phyloP scores from a whole-genome alignment of 257 asterid species.

The Eucommia ulmoides region DNA sequence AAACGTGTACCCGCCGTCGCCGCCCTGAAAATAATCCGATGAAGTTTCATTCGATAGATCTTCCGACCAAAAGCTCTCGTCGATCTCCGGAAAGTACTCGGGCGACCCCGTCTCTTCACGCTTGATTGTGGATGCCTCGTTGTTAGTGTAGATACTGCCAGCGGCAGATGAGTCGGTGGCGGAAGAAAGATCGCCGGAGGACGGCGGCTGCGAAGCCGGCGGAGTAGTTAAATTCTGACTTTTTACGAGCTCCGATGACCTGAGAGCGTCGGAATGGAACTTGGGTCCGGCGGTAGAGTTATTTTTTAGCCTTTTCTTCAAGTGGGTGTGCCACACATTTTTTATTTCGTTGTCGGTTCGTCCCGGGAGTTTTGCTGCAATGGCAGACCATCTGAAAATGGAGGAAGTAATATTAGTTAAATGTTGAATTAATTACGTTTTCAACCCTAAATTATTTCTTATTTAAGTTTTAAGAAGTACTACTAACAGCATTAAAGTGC shows the following conservation, averaged over 20 bases:
- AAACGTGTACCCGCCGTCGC: conserved; percentile 1
- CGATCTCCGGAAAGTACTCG: conserved; percentile 34
- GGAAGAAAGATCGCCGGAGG: conserved; percentile 54
- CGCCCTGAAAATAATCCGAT: neutral
- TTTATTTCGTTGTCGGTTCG: conserved; percentile 85
- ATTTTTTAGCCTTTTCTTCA: conserved; percentile 51
- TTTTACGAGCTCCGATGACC: conserved; percentile 1
- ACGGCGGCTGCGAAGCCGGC: conserved; percentile 26
- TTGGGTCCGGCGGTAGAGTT: neutral
- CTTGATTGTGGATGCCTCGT: conserved; percentile 5
- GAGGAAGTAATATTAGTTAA: neutral
- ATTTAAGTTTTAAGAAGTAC: neutral
- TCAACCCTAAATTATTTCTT: neutral
- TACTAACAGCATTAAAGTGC: neutral
- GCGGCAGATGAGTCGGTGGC: conserved; percentile 27
- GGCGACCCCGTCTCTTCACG: conserved; percentile 36
- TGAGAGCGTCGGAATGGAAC: conserved; percentile 15
- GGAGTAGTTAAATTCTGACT: neutral
- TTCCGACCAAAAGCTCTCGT: conserved; percentile 63
- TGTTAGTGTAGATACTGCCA: neutral
- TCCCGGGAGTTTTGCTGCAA: conserved; percentile 80
- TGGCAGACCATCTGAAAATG: conserved; percentile 71
- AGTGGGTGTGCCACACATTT: conserved; percentile 83
- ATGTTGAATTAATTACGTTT: no score
- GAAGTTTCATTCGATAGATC: conserved; percentile 20